Evolutionary conservation across 2,329 filamentous ascomycete species (phyloP), one percentile per base, ranked within the genome.

Genomic region (Cryphonectria japonica): DNA sequence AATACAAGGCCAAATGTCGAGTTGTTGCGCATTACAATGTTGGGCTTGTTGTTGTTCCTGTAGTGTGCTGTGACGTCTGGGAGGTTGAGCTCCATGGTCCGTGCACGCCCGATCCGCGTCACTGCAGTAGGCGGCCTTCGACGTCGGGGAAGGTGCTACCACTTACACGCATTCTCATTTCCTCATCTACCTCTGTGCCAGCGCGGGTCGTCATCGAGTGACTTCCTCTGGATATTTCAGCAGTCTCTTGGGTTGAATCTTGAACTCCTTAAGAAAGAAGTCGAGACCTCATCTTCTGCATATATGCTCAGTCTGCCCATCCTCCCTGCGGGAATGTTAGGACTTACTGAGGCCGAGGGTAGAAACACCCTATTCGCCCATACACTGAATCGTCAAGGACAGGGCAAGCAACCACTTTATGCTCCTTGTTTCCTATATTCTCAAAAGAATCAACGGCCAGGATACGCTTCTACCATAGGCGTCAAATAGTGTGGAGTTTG

Each of bases 61-160:
- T 6, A 59, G 14, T 7, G 16, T 39, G 60, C 19, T 9, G 34
- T 62, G 60, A 41, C 60, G 60, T 62, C 60, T 22, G 59, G 14
- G n/a, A 61, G 34, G 37, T 41, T 62, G 60, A 62, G 60, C 34
- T 62, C 19, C 16, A 26, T 39, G 60, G 60, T 62, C 60, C 60
- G 60, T 62, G 60, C 60, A 62, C 62, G 34, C 60, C 26, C 62
- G 41, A 22, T 22, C 41, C 16, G 43, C 26, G 14, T 19, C 62
- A 39, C 37, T 39, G 37, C 37, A 16, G 14, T 5, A 63, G 16
- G 61, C 29, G 1, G 6, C 50, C 41, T 32, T 43, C 26, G 14
- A 32, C 26, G 4, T 32, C 5, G 7, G 29, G 29, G n/a, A 43
- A 65, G 41, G 22, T 43, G 62, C 62, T 65, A 52, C 8, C 62